Evolutionary conservation across 805 yeast species (phyloP).

Genomic region (Priceomyces melissophilus): DNA sequence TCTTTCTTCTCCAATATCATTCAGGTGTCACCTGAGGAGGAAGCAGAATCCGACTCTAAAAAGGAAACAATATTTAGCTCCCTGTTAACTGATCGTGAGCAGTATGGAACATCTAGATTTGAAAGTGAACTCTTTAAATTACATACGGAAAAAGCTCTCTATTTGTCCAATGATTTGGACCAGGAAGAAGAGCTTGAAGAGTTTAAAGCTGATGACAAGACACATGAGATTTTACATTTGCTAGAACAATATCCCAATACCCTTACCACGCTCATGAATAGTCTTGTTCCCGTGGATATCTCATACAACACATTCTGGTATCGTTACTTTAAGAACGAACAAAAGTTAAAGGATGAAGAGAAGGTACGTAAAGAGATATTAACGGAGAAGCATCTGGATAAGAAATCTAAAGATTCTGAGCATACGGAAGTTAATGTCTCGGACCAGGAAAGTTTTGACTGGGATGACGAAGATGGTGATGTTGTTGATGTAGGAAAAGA

Average conservation of each 20-base stretch:
- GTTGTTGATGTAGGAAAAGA: constrained; percentile 32
- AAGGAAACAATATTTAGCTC: constrained; percentile 19
- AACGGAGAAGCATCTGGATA: constrained; percentile 20
- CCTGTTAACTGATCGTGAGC: constrained; percentile 14
- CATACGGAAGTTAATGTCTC: constrained; percentile 26
- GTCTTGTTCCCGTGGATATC: constrained; percentile 63
- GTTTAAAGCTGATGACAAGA: constrained; percentile 46
- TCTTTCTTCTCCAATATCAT: constrained; percentile 46
- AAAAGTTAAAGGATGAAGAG: constrained; percentile 58
- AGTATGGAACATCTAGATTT: constrained; percentile 37
- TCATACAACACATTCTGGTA: constrained; percentile 70
- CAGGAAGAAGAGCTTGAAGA: constrained; percentile 11
- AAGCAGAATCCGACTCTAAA: constrained; percentile 8
- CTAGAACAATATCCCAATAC: constrained; percentile 45
- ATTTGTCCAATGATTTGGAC: constrained; percentile 14
- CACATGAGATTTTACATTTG: constrained; percentile 48
- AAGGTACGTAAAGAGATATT: constrained; percentile 62
- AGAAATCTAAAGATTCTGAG: constrained; percentile 16
- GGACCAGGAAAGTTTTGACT: constrained; percentile 50
- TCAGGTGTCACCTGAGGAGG: constrained; percentile 18
- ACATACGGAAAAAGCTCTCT: constrained; percentile 29
- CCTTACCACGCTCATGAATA: constrained; percentile 53
- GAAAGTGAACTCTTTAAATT: constrained; percentile 38
- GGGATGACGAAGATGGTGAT: constrained; percentile 45
- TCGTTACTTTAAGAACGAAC: constrained; percentile 56